Evolutionary conservation across 139 green algal species (phyloP).

Genomic region (Chlorella sp.): DNA sequence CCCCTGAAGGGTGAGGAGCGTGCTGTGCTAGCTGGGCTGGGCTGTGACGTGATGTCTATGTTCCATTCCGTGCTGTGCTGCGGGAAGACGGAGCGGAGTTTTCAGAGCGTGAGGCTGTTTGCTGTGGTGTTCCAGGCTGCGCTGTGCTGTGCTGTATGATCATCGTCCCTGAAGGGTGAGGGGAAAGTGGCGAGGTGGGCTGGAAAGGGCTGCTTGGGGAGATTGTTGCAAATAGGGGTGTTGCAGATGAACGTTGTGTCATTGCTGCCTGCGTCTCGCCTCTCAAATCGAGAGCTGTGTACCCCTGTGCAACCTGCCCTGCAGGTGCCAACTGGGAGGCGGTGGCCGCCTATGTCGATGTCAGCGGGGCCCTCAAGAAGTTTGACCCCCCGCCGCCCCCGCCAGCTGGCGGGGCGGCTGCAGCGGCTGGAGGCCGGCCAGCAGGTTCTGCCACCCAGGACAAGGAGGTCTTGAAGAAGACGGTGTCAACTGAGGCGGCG

Average conservation of each 20-base stretch:
- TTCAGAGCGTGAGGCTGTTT: conserved; percentile 49
- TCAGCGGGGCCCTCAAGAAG: conserved; percentile 35
- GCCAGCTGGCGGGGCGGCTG: neutral
- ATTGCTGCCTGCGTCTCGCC: too few relatives aligned
- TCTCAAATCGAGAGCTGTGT: too few relatives aligned
- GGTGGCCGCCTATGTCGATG: conserved; percentile 59
- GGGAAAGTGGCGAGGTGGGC: too few relatives aligned
- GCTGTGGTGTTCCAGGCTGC: neutral
- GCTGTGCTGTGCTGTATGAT: too few relatives aligned
- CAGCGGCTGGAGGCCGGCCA: neutral
- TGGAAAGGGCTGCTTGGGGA: too few relatives aligned
- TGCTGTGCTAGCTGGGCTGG: neutral
- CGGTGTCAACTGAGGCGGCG: neutral
- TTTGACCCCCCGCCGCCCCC: conserved; percentile 24
- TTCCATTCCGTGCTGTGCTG: too few relatives aligned
- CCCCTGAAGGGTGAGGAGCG: conserved; percentile 52
- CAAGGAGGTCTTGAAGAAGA: neutral
- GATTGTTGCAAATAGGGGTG: too few relatives aligned
- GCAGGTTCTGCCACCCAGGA: neutral
- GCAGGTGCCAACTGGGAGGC: conserved; percentile 78
- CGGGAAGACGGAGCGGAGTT: conserved; percentile 68
- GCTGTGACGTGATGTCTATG: neutral
- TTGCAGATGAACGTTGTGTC: too few relatives aligned
- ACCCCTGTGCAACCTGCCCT: neutral
- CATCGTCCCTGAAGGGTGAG: too few relatives aligned